Base-by-base conservation (phyloP, 768 basidiomycete genomes). In the Amanita brunnescens region DNA sequence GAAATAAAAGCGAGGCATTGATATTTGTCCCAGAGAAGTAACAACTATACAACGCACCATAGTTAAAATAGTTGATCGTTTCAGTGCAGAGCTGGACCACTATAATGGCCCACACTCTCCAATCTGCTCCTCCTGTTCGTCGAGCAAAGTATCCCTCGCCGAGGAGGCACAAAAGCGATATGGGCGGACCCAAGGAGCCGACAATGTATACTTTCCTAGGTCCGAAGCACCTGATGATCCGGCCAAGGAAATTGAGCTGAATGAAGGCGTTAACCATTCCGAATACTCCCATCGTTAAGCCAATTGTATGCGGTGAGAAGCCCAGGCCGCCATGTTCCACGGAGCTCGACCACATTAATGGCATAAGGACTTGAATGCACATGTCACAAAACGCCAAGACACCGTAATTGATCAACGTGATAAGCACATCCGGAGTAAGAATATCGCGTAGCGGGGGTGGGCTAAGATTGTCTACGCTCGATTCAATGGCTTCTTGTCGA, bases 321-420 rank as follows among this genome's bases (percentile, higher is more conserved):
- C 79, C 79, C n/a, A 83, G 70, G 0, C 82, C 83, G 16, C 83
- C 82, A 4, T 74, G 61, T 6, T 62, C 60, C 41, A 77, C 61
- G 1, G 84, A 77, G 0, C 80, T 80, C 20, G 78, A 75, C 51
- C 62, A 67, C 50, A 70, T 55, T 20, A 70, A 61, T 6, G 67
- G 65, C 5, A 26, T 5, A 23, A 48, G 24, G 12, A 39, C 47
- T 26, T 49, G 47, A 39, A 30, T 20, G 24, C 16, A 24, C 41
- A 49, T 44, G 29, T 53, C 34, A 18, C 38, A 49, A 16, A 34
- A n/a, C 14, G 42, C 29, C 30, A 16, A 13, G 32, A 35, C 20
- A 41, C 42, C 38, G 2, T 42, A 26, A 38, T 42, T 42, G 20
- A 41, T 8, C 29, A 51, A n/a, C 20, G 23, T 21, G 30, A 33